Evolutionary conservation across 2,329 filamentous ascomycete genomes (phyloP).

Genomic region (Didymella exigua): DNA sequence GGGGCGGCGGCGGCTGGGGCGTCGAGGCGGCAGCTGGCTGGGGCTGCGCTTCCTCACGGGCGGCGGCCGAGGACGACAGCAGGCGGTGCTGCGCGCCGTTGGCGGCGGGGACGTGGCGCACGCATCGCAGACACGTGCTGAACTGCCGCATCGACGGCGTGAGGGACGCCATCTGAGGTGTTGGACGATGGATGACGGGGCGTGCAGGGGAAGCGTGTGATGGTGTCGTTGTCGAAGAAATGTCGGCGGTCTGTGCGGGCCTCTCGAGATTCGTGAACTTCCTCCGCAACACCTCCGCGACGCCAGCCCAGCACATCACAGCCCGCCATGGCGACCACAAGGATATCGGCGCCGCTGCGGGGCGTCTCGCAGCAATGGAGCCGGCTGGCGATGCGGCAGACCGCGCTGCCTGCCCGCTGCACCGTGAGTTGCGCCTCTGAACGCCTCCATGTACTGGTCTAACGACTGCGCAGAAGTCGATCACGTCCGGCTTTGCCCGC

Average conservation of each 20-base stretch:
- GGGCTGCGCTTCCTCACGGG: conserved; percentile 53
- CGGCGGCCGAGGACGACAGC: conserved; percentile 55
- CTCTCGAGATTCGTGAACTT: conserved; percentile 7
- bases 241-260: conserved; percentile 9
- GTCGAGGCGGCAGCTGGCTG: conserved; percentile 29
- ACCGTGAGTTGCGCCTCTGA: conserved; percentile 52
- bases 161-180: conserved; percentile 41
- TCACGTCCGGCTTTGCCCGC: conserved; percentile 32
- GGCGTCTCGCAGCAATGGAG: conserved; percentile 40
- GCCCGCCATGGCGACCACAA: conserved; percentile 50
- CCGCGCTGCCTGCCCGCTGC: conserved; percentile 53
- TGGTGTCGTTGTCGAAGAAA: conserved; percentile 26
- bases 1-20: conserved; percentile 22
- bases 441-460: conserved; percentile 42
- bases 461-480: conserved; percentile 33
- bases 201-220: conserved; percentile 17
- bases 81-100: conserved; percentile 47
- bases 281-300: conserved; percentile 33
- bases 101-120: conserved; percentile 39
- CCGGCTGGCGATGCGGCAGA: conserved; percentile 34
- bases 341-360: conserved; percentile 46
- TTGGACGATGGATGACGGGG: conserved; percentile 17
- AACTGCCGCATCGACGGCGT: conserved; percentile 44
- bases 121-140: conserved; percentile 43
- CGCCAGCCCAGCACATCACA: conserved; percentile 26